A percentile compares a stretch with the other conserved stretches of the same genome.
Evolutionary conservation across 1,139 yeast species (phyloP).

Genomic region (Oligophagozyma castellii): DNA sequence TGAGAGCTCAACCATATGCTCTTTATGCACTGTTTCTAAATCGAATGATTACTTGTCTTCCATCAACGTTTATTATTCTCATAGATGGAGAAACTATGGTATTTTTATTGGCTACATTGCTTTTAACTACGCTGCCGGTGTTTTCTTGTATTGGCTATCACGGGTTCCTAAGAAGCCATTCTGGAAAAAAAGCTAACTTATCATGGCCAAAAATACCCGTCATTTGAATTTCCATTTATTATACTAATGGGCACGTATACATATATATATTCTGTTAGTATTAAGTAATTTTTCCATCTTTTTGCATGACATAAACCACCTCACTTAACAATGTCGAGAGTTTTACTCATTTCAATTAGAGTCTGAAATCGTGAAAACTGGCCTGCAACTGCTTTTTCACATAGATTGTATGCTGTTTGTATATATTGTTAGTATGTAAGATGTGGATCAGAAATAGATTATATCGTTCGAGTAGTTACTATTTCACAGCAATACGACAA

Average conservation of each 20-base stretch:
- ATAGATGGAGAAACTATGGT: constrained; percentile 57
- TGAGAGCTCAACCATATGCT: constrained; percentile 31
- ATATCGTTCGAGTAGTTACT: too few relatives aligned
- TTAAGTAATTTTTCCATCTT: neutral
- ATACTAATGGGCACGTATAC: neutral
- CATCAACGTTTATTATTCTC: constrained; percentile 30
- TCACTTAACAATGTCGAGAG: too few relatives aligned
- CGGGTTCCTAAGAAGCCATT: constrained; percentile 64
- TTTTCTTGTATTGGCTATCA: constrained; percentile 53
- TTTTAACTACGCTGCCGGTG: constrained; percentile 37
- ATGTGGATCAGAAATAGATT: too few relatives aligned
- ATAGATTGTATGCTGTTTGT: too few relatives aligned
- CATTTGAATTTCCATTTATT: constrained; percentile 1
- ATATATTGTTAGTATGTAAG: too few relatives aligned
- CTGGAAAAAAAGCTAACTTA: too few relatives aligned
- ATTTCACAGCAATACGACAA: too few relatives aligned
- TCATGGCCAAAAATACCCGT: too few relatives aligned
- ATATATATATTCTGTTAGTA: constrained; percentile 1
- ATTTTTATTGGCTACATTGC: constrained; percentile 28
- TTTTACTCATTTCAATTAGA: too few relatives aligned
- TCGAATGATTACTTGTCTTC: constrained; percentile 37
- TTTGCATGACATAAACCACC: too few relatives aligned
- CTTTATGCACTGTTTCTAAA: constrained; percentile 33
- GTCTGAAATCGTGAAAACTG: too few relatives aligned
- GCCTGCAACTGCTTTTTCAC: too few relatives aligned